Percentiles rank a stretch among this genome's conserved stretches.
Conservation (phyloP, 2,329 filamentous ascomycete species). For the Pestalotiopsis fici region DNA sequence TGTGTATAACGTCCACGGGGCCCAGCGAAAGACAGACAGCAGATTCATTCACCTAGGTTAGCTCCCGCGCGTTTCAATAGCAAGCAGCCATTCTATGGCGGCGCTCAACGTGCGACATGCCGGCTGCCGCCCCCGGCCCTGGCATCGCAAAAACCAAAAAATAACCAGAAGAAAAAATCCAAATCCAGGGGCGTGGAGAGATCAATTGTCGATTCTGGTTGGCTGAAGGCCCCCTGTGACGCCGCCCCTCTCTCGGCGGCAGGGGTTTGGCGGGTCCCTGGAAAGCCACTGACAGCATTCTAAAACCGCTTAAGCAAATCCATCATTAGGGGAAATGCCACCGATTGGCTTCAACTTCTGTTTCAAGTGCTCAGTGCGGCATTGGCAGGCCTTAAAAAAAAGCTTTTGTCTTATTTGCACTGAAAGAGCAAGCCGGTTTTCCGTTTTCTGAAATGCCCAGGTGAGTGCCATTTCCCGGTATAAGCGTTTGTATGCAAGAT, state of each 20-base stretch:
- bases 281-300: conserved; percentile 4
- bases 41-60: neutral
- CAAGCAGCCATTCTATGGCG: neutral
- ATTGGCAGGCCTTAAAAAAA: neutral
- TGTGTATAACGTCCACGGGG: too few species aligned
- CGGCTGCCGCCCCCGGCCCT: neutral
- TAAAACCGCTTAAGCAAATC: conserved; percentile 5
- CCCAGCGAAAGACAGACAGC: neutral
- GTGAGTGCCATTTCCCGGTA: neutral
- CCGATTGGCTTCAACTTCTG: neutral
- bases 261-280: neutral
- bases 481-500: neutral
- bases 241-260: conserved; percentile 1
- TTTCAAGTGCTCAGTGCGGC: conserved; percentile 2
- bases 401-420: neutral
- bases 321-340: neutral
- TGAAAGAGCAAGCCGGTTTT: neutral
- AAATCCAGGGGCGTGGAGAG: neutral
- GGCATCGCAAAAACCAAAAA: neutral
- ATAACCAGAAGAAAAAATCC: neutral
- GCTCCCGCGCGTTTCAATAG: neutral
- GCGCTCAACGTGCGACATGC: neutral
- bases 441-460: neutral
- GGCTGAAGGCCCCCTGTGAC: conserved; percentile 1
- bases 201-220: neutral